phyloP scores from a whole-genome alignment of 2,329 filamentous ascomycete species.

The Bretziella fagacearum region DNA sequence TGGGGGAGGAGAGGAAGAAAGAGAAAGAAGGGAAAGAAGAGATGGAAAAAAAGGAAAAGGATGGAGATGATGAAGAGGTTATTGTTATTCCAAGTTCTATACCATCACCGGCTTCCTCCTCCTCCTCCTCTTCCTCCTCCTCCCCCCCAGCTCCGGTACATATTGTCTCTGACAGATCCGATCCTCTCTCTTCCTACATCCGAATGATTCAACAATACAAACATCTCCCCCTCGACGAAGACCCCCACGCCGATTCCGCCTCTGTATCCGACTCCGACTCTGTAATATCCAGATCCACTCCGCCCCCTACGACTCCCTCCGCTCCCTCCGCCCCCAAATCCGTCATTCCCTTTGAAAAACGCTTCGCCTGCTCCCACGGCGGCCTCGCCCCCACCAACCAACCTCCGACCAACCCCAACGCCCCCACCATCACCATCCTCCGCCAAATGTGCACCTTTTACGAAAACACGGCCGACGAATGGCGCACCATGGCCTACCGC shows the following conservation, averaged over 20 bases:
- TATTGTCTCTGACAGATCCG: not conserved
- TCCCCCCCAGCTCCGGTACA: no score
- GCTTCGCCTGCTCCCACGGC: conserved; percentile 38
- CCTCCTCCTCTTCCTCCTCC: no score
- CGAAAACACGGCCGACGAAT: conserved; percentile 54
- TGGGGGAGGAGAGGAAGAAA: not conserved
- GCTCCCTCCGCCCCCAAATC: conserved; percentile 18
- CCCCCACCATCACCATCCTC: conserved; percentile 56
- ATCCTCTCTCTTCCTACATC: conserved; percentile 49
- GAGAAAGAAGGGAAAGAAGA: not conserved
- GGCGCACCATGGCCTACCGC: conserved; percentile 59
- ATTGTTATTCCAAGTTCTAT: not conserved
- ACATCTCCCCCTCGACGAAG: conserved; percentile 36
- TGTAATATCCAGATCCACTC: conserved; percentile 15
- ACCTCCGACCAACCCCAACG: conserved; percentile 49
- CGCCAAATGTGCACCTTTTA: conserved; percentile 70
- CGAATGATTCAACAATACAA: conserved; percentile 41
- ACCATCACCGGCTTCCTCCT: not conserved
- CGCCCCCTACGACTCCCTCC: no score
- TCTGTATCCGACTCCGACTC: conserved; percentile 7
- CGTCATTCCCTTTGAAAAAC: conserved; percentile 24
- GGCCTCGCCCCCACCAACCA: conserved; percentile 26
- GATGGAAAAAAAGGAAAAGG: not conserved
- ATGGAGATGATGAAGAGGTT: not conserved
- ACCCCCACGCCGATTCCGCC: conserved; percentile 30